A percentile compares a stretch with the other conserved stretches of the same genome.
Evolutionary conservation across 345 rosid species (phyloP).

Genomic region (Eucalyptus cloeziana): DNA sequence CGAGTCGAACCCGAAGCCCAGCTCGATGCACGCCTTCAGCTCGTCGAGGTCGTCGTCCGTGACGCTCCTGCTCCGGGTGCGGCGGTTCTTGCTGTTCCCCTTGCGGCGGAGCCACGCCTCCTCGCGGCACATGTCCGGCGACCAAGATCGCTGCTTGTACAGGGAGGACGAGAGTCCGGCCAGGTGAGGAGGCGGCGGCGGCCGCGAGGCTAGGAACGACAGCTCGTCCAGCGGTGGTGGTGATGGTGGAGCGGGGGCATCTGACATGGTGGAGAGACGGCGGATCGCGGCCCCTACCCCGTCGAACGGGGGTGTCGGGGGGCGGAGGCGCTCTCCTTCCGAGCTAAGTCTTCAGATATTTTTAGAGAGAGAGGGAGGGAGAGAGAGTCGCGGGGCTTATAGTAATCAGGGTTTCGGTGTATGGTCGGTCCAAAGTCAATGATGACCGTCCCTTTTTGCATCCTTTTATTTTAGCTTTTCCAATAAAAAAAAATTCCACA

Average conservation of each 20-base stretch:
- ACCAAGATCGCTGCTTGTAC: conserved; percentile 76
- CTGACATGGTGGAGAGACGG: background rate
- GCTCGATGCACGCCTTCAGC: conserved; percentile 81
- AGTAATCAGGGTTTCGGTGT: background rate
- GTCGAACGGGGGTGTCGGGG: background rate
- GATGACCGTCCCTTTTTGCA: background rate
- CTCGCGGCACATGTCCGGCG: conserved; percentile 72
- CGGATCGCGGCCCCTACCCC: background rate
- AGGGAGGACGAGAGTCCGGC: conserved; percentile 17
- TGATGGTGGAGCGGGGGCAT: background rate
- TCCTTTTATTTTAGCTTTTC: background rate
- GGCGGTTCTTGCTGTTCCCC: conserved; percentile 20
- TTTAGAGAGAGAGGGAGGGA: background rate
- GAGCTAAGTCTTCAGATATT: background rate
- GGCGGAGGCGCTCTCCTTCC: background rate
- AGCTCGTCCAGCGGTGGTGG: background rate
- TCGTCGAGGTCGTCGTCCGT: conserved; percentile 92
- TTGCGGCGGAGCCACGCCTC: conserved; percentile 84
- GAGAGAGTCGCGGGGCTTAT: background rate
- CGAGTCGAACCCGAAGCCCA: conserved; percentile 84
- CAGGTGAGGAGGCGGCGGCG: background rate
- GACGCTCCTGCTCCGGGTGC: conserved; percentile 56
- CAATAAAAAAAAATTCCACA: background rate
- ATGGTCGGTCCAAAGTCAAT: background rate
- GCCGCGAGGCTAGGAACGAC: background rate